A percentile compares a stretch with the other conserved stretches of the same genome.
Evolutionary conservation across 768 basidiomycete species (phyloP).

Genomic region (Trametes elegans): DNA sequence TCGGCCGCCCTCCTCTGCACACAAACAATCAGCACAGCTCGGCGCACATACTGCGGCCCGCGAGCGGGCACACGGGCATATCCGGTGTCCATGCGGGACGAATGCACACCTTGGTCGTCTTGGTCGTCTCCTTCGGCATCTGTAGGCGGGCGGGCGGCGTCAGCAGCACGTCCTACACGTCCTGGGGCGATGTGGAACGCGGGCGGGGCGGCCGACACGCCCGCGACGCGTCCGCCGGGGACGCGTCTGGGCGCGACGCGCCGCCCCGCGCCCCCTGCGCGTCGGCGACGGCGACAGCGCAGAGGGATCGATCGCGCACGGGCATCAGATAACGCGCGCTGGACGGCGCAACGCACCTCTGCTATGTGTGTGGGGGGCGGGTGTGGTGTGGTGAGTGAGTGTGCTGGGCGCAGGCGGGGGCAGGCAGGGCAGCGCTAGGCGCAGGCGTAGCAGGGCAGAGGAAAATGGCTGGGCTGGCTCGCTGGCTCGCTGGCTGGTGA

Average conservation of each 20-base stretch:
- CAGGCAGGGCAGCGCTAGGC: constrained; percentile 21
- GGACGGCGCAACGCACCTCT: constrained; percentile 14
- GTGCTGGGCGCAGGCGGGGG: constrained; percentile 19
- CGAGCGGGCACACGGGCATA: background rate
- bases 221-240: constrained; percentile 17
- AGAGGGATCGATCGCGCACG: constrained; percentile 16
- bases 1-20: constrained; percentile 72
- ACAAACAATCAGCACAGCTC: constrained; percentile 17
- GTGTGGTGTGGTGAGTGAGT: constrained; percentile 4
- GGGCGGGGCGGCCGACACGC: constrained; percentile 5
- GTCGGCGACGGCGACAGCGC: constrained; percentile 19
- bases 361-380: constrained; percentile 7
- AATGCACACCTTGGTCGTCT: constrained; percentile 61
- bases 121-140: constrained; percentile 80
- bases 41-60: constrained; percentile 11
- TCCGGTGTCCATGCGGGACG: constrained; percentile 10
- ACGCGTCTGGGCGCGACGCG: constrained; percentile 26
- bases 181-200: constrained; percentile 22
- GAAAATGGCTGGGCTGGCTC: constrained; percentile 20
- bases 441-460: constrained; percentile 22
- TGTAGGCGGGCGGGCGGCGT: constrained; percentile 35
- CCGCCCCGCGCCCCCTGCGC: constrained; percentile 9
- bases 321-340: constrained; percentile 18
- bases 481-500: constrained; percentile 22
- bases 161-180: constrained; percentile 41